phyloP scores from a whole-genome alignment of 805 yeast species.

The Candida berthetii region DNA sequence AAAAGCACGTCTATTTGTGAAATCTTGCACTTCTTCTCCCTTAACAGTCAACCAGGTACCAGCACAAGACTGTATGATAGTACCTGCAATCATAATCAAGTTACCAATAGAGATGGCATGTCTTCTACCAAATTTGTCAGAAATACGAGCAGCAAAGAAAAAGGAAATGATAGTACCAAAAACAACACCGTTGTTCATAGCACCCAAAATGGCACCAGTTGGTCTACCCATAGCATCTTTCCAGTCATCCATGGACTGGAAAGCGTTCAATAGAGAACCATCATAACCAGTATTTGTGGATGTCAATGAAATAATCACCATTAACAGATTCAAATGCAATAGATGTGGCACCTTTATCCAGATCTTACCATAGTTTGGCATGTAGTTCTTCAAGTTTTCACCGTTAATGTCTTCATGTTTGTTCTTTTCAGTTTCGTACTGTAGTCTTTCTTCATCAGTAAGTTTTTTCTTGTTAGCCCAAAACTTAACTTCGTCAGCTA shows the following conservation, averaged over 20 bases:
- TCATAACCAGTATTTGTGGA: slow-evolving; percentile 31
- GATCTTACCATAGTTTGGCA: slow-evolving; percentile 20
- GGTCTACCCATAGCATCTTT: background rate
- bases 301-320: slow-evolving; percentile 36
- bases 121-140: slow-evolving; percentile 38
- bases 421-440: background rate
- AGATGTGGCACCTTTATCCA: slow-evolving; percentile 34
- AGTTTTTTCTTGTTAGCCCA: slow-evolving; percentile 5
- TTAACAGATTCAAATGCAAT: slow-evolving; percentile 26
- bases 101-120: slow-evolving; percentile 9
- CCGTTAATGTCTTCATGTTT: background rate
- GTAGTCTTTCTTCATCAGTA: background rate
- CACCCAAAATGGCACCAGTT: slow-evolving; percentile 4
- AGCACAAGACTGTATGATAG: slow-evolving; percentile 21
- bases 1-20: slow-evolving; percentile 27
- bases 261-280: background rate
- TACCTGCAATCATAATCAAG: slow-evolving; percentile 8
- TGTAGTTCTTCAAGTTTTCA: slow-evolving; percentile 13
- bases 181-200: slow-evolving; percentile 32
- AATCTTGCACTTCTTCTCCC: background rate
- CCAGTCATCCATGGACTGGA: background rate
- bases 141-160: background rate
- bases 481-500: slow-evolving; percentile 16
- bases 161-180: slow-evolving; percentile 33
- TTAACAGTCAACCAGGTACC: slow-evolving; percentile 17